Evolutionary conservation across 2,329 filamentous ascomycete species (phyloP).

Genomic region (Neonectria punicea): DNA sequence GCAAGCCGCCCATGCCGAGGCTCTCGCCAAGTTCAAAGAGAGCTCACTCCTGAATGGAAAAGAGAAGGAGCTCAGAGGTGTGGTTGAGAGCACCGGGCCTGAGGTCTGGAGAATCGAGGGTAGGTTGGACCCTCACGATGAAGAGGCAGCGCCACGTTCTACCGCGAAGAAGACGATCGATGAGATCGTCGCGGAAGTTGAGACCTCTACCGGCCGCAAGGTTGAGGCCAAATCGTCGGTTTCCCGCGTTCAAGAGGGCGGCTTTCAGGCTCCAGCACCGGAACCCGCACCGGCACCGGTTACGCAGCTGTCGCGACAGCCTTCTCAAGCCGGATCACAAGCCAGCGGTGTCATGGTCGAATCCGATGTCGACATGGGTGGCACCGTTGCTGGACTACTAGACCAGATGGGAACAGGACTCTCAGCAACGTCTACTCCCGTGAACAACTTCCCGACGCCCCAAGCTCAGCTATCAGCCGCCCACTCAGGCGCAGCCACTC

Average conservation of each 20-base stretch:
- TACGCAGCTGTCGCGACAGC: conserved; percentile 60
- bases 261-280: conserved; percentile 71
- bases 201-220: conserved; percentile 74
- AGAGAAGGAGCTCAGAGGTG: conserved; percentile 78
- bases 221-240: conserved; percentile 73
- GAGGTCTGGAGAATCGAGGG: conserved; percentile 74
- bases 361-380: conserved; percentile 72
- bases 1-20: conserved; percentile 80
- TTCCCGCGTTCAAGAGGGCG: conserved; percentile 80
- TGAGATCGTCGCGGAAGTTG: conserved; percentile 79
- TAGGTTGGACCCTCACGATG: conserved; percentile 60
- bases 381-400: conserved; percentile 71
- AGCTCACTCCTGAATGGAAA: conserved; percentile 76
- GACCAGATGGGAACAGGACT: conserved; percentile 75
- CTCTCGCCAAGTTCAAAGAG: conserved; percentile 78
- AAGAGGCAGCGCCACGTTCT: conserved; percentile 51
- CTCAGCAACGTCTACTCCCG: conserved; percentile 68
- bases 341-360: conserved; percentile 65
- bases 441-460: conserved; percentile 69
- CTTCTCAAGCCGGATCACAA: conserved; percentile 66
- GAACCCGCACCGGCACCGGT: conserved; percentile 51
- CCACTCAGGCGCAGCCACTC: conserved; percentile 68
- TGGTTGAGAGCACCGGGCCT: conserved; percentile 67
- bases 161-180: conserved; percentile 68
- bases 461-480: conserved; percentile 66